Evolutionary conservation across 345 rosid species (phyloP).

Genomic region (Isatis tinctoria): DNA sequence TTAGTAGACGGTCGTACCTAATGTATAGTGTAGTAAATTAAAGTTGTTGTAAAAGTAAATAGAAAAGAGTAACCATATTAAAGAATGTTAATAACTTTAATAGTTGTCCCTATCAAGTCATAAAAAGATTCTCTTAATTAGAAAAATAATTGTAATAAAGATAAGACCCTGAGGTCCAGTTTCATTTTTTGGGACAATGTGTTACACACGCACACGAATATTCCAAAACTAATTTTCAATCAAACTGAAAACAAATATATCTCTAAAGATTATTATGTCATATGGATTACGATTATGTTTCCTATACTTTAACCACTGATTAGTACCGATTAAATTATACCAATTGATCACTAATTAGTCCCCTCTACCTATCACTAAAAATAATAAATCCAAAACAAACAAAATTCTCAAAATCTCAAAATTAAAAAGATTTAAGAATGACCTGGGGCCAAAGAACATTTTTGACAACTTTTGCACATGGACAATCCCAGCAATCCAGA

Average conservation of each 20-base stretch:
- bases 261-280: not conserved
- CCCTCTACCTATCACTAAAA: not conserved
- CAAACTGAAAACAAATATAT: not conserved
- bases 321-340: not conserved
- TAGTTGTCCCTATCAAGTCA: conserved; percentile 9
- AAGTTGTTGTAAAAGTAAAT: not conserved
- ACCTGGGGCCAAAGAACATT: not conserved
- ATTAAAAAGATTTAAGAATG: not conserved
- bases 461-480: conserved; percentile 16
- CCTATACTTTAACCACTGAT: not conserved
- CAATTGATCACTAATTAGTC: not conserved
- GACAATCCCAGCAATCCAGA: not conserved
- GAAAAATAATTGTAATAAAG: conserved; percentile 2
- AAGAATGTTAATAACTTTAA: not conserved
- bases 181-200: not conserved
- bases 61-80: not conserved
- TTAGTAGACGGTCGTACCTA: not conserved
- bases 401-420: not conserved
- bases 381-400: not conserved
- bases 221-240: not conserved
- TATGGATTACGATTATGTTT: not conserved
- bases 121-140: not conserved
- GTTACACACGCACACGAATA: conserved; percentile 15
- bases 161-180: not conserved
- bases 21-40: not conserved